These are phyloP conservation scores for Protomyces inundatus DNA, from an alignment of 1,139 yeast species.

Conservation along the genomic window DNA sequence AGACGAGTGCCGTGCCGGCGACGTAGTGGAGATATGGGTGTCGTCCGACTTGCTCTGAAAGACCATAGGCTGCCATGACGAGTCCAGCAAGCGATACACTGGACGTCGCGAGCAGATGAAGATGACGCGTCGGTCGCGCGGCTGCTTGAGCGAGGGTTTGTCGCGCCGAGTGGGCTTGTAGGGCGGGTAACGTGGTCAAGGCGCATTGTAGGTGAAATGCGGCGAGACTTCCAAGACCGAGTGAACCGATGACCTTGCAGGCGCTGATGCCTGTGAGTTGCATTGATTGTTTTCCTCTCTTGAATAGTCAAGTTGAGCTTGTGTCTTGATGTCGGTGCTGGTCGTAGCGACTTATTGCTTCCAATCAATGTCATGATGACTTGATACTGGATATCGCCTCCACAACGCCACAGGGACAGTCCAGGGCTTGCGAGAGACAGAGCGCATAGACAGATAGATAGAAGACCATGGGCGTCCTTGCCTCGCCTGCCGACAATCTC, in stretches of 20 bases:
- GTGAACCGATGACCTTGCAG: constrained; percentile 13
- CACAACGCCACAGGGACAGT: no score
- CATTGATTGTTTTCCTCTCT: not conserved
- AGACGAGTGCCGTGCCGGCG: not conserved
- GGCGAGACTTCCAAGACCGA: constrained; percentile 8
- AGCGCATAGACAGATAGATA: no score
- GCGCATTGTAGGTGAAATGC: not conserved
- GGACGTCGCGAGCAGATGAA: not conserved
- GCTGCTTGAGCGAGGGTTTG: not conserved
- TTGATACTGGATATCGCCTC: no score
- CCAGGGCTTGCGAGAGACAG: no score
- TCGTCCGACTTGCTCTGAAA: not conserved
- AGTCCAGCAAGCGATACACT: not conserved
- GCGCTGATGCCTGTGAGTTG: not conserved
- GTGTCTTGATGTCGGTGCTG: no score
- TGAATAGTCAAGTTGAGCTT: no score
- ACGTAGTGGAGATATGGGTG: constrained; percentile 13
- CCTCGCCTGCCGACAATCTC: not conserved
- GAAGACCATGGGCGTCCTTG: not conserved
- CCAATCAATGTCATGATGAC: no score
- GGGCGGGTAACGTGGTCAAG: not conserved
- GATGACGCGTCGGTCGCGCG: not conserved
- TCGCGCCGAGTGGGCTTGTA: not conserved
- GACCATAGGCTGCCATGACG: not conserved
- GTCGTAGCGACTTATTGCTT: no score